phyloP scores from a whole-genome alignment of 768 basidiomycete species.

The Phanerodontia chrysosporium region DNA sequence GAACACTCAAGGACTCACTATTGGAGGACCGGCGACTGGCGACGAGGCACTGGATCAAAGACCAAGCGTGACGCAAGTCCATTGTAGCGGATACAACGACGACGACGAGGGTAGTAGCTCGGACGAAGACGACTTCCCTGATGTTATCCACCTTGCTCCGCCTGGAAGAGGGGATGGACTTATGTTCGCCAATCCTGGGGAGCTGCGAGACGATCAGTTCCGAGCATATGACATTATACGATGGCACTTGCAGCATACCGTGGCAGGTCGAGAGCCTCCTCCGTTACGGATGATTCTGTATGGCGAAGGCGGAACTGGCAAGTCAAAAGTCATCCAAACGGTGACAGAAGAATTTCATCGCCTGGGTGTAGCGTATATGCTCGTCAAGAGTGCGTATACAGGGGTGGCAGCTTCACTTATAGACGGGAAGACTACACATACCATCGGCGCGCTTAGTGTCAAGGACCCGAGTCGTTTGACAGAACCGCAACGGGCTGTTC shows the following conservation, averaged over 20 bases:
- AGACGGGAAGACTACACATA: constrained; percentile 32
- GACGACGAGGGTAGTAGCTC: no score
- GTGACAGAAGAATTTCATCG: constrained; percentile 31
- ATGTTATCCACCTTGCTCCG: no score
- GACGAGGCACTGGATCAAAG: no score
- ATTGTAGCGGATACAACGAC: no score
- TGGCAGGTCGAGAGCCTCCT: constrained; percentile 12
- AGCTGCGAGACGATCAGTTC: constrained; percentile 29
- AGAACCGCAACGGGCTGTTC: constrained; percentile 7
- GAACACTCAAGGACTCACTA: no score
- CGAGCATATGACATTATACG: constrained; percentile 34
- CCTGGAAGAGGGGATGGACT: no score
- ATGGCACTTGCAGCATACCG: constrained; percentile 22
- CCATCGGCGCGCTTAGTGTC: constrained; percentile 17
- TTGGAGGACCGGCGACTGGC: no score
- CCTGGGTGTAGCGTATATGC: background rate
- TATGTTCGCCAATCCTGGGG: constrained; percentile 1
- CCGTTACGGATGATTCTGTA: constrained; percentile 35
- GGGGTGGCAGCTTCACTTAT: constrained; percentile 39
- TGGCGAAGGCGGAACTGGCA: constrained; percentile 43
- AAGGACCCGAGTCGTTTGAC: background rate
- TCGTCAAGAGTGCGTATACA: constrained; percentile 35
- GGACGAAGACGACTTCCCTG: no score
- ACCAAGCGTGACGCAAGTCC: no score
- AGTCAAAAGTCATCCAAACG: constrained; percentile 35